These are phyloP conservation scores for Elymus sibiricus DNA, from an alignment of 176 grass and related monocot genomes.

Conservation along the genomic window DNA sequence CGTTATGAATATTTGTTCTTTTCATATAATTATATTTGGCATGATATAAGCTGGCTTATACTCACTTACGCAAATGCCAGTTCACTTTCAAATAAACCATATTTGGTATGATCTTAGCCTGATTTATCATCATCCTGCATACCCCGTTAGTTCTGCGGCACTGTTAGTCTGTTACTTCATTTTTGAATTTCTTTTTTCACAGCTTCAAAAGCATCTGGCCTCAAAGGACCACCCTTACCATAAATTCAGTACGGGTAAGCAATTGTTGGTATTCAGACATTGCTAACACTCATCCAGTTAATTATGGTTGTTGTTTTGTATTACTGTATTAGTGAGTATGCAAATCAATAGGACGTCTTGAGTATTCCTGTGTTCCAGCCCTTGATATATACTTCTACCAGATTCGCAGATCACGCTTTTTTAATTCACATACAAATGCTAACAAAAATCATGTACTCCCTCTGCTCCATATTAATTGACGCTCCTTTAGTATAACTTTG, in stretches of 20 bases:
- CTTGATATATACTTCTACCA: not conserved
- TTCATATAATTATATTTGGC: not conserved
- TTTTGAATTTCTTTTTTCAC: not conserved
- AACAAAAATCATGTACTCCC: too few relatives aligned
- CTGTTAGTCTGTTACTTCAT: not conserved
- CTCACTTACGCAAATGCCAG: not conserved
- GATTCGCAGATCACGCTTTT: not conserved
- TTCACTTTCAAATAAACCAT: not conserved
- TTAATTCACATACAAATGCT: not conserved
- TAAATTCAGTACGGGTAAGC: constrained; percentile 78
- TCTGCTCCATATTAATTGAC: too few relatives aligned
- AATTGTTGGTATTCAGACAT: constrained; percentile 3
- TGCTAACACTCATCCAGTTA: not conserved
- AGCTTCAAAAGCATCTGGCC: constrained; percentile 88
- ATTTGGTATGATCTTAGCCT: not conserved
- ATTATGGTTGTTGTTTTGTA: not conserved
- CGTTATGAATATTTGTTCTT: not conserved
- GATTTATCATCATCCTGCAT: not conserved
- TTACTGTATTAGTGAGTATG: not conserved
- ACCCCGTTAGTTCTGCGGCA: not conserved
- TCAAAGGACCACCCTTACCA: constrained; percentile 92
- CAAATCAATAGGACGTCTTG: not conserved
- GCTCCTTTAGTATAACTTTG: too few relatives aligned
- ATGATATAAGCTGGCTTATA: not conserved
- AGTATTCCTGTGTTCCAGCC: not conserved